Evolutionary conservation across 225 moss, liverwort and hornwort genomes (phyloP).

Genomic region (Physcomitrium patens): DNA sequence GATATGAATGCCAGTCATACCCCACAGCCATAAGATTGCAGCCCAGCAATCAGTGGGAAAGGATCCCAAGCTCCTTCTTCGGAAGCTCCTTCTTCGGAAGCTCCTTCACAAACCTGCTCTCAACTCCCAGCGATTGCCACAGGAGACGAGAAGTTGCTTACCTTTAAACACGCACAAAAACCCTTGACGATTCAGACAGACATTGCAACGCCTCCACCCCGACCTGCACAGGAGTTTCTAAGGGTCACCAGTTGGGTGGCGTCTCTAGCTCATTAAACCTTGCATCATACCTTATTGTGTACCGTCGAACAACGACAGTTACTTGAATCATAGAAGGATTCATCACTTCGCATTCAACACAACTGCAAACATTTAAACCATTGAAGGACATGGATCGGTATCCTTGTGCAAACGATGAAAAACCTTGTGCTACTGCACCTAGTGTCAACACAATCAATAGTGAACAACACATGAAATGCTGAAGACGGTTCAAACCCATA

Average conservation of each 20-base stretch:
- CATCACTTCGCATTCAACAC: too few species aligned
- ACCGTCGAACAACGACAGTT: too few species aligned
- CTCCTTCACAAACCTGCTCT: neutral
- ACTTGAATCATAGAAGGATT: too few species aligned
- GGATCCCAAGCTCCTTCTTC: neutral
- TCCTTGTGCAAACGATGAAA: too few species aligned
- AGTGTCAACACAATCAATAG: too few species aligned
- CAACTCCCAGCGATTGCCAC: neutral
- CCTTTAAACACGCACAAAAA: neutral
- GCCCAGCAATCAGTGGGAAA: neutral
- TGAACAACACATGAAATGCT: too few species aligned
- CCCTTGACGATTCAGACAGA: constrained; percentile 35
- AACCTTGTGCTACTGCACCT: too few species aligned
- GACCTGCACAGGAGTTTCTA: neutral
- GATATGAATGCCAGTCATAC: neutral
- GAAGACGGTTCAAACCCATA: too few species aligned
- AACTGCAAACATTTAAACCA: too few species aligned
- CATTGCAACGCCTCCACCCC: neutral
- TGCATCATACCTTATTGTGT: neutral
- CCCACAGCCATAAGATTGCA: neutral
- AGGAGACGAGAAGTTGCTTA: constrained; percentile 34
- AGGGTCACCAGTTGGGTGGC: constrained; percentile 20
- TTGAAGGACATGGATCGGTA: too few species aligned
- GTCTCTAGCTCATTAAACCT: neutral
- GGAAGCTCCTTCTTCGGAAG: neutral